Percentiles rank a stretch among this genome's conserved stretches.
Conservation (phyloP, 306 rosid species). For the Astragalus membranaceus region DNA sequence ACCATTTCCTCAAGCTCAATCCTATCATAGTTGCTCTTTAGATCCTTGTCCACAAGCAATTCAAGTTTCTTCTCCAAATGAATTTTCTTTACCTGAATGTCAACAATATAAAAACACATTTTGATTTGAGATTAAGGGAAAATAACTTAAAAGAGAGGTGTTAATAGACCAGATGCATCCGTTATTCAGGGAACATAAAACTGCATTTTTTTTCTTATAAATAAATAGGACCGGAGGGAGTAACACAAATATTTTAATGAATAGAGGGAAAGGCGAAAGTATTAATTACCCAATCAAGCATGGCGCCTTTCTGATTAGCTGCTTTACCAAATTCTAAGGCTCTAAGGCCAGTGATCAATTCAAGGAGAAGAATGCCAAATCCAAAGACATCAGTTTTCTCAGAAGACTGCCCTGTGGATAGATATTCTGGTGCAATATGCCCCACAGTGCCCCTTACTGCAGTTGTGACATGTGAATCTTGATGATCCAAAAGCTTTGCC, state of each 20-base stretch:
- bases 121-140: no score
- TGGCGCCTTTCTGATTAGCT: slow-evolving; percentile 41
- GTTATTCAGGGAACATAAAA: no score
- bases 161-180: no score
- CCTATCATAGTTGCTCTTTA: slow-evolving; percentile 38
- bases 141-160: no score
- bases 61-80: slow-evolving; percentile 45
- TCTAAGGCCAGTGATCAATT: slow-evolving; percentile 40
- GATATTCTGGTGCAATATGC: slow-evolving; percentile 45
- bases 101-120: no score
- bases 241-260: no score
- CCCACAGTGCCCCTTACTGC: slow-evolving; percentile 51
- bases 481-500: slow-evolving; percentile 48
- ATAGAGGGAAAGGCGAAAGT: not conserved
- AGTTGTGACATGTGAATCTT: slow-evolving; percentile 49
- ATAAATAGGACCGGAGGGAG: no score
- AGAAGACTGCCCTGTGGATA: slow-evolving; percentile 44
- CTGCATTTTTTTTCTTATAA: no score
- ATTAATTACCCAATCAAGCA: slow-evolving; percentile 46
- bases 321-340: slow-evolving; percentile 47
- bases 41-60: slow-evolving; percentile 44
- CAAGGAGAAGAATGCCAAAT: slow-evolving; percentile 47
- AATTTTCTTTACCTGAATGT: slow-evolving; percentile 46
- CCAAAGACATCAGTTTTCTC: slow-evolving; percentile 51
- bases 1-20: slow-evolving; percentile 51